phyloP scores from a whole-genome alignment of 2,329 filamentous ascomycete species.

The Ophiostoma fasciatum region DNA sequence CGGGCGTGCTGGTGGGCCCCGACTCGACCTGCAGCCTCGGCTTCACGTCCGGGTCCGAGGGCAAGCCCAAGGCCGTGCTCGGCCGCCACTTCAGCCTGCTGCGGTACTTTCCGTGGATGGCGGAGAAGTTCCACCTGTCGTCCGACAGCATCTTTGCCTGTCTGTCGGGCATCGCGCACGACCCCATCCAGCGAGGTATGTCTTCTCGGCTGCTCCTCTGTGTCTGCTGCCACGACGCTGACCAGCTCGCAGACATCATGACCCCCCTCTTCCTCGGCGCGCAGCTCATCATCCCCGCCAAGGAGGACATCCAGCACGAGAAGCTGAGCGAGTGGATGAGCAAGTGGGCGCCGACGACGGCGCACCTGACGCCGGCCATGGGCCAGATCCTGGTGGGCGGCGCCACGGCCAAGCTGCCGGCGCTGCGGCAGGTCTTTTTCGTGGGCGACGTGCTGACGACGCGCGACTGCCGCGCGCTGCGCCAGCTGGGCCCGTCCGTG shows the following conservation, averaged over 20 bases:
- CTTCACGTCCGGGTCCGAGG: slow-evolving; percentile 64
- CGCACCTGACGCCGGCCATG: slow-evolving; percentile 91
- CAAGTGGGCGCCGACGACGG: no score
- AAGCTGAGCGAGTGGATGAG: slow-evolving; percentile 82
- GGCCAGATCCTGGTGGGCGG: slow-evolving; percentile 86
- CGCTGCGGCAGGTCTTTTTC: slow-evolving; percentile 69
- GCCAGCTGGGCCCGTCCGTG: slow-evolving; percentile 58
- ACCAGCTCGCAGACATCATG: slow-evolving; percentile 51
- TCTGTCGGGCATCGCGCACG: slow-evolving; percentile 72
- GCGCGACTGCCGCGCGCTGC: slow-evolving; percentile 64
- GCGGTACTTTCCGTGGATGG: slow-evolving; percentile 91
- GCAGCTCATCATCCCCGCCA: slow-evolving; percentile 60
- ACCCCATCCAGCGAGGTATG: slow-evolving; percentile 41
- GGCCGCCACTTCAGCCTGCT: slow-evolving; percentile 77
- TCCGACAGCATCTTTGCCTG: slow-evolving; percentile 65
- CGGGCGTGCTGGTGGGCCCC: slow-evolving; percentile 68
- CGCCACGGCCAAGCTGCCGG: slow-evolving; percentile 60
- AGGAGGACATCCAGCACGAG: slow-evolving; percentile 78
- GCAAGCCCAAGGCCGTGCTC: slow-evolving; percentile 70
- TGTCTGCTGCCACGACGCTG: no score
- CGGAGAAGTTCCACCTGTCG: slow-evolving; percentile 60
- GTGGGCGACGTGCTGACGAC: slow-evolving; percentile 85
- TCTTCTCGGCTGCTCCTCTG: no score
- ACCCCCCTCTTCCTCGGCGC: slow-evolving; percentile 80
- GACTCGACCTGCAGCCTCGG: slow-evolving; percentile 66